Evolutionary conservation across 257 asterid species (phyloP).

Genomic region (Solanum bulbocastanum): DNA sequence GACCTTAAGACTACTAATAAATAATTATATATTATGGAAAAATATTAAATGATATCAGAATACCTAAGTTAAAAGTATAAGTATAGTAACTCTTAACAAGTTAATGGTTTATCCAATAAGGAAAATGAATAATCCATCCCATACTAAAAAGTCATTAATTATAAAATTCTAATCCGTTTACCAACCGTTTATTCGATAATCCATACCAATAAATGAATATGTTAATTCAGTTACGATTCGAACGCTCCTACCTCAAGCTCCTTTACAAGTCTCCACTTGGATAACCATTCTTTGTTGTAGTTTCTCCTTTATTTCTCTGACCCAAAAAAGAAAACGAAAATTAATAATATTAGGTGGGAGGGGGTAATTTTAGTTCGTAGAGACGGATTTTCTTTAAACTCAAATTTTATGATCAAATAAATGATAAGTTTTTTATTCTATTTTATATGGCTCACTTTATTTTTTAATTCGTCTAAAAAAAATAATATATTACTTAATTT

Average conservation of each 20-base stretch:
- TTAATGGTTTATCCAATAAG: background rate
- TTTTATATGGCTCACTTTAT: background rate
- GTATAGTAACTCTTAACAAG: too few species aligned
- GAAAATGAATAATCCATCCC: too few species aligned
- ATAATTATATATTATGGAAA: too few species aligned
- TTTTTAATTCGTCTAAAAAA: background rate
- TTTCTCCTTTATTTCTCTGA: background rate
- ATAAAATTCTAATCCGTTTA: too few species aligned
- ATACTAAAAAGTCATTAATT: background rate
- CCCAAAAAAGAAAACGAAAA: background rate
- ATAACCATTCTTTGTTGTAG: background rate
- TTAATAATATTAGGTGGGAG: too few species aligned
- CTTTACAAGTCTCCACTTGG: background rate
- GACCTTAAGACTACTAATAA: too few species aligned
- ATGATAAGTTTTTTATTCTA: background rate
- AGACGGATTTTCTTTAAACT: background rate
- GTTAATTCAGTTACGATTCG: too few species aligned
- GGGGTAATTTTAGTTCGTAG: background rate
- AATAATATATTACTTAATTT: too few species aligned
- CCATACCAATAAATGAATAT: too few species aligned
- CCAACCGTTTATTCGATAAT: accelerated
- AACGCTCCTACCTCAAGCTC: background rate
- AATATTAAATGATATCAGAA: background rate
- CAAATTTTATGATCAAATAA: background rate
- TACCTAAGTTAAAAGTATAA: background rate